Conservation (phyloP, 176 grass and related monocot genomes). For the Raddia guianensis region DNA sequence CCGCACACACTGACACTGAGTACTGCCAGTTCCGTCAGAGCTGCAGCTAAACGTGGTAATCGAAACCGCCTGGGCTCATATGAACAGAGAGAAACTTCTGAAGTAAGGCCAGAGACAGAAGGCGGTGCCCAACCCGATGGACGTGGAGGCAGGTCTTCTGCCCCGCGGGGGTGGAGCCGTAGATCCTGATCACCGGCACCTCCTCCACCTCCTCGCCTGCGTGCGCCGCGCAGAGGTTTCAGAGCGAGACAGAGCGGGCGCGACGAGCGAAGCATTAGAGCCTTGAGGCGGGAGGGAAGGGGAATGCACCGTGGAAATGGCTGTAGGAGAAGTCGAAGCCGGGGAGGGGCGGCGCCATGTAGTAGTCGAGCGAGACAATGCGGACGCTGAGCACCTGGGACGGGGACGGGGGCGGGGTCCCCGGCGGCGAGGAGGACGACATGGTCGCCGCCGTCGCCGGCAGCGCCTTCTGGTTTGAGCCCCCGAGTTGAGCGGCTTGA, state of each 20-base stretch:
- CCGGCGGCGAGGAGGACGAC: slow-evolving; percentile 39
- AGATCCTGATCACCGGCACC: slow-evolving; percentile 90
- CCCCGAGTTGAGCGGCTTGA: too few relatives aligned
- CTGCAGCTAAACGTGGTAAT: not conserved
- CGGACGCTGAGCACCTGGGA: slow-evolving; percentile 68
- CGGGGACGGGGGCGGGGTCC: slow-evolving; percentile 42
- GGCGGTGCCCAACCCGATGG: slow-evolving; percentile 64
- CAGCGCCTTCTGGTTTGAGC: not conserved
- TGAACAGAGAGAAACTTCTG: not conserved
- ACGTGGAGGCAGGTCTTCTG: slow-evolving; percentile 94
- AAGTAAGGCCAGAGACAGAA: slow-evolving; percentile 2
- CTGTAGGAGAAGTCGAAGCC: slow-evolving; percentile 74
- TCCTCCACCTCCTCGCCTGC: slow-evolving; percentile 67
- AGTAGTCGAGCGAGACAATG: slow-evolving; percentile 90
- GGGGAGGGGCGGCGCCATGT: slow-evolving; percentile 81
- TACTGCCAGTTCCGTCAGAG: not conserved
- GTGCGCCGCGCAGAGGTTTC: not conserved
- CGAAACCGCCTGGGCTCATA: not conserved
- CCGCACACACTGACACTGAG: not conserved
- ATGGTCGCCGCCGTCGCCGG: slow-evolving; percentile 12
- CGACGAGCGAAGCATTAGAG: not conserved
- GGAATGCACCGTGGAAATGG: slow-evolving; percentile 65
- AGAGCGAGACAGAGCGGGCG: not conserved
- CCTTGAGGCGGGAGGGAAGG: not conserved
- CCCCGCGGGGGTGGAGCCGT: slow-evolving; percentile 82